Evolutionary conservation across 306 rosid genomes (phyloP), one percentile per base, ranked within the genome.

Genomic region (Dryas drummondii): DNA sequence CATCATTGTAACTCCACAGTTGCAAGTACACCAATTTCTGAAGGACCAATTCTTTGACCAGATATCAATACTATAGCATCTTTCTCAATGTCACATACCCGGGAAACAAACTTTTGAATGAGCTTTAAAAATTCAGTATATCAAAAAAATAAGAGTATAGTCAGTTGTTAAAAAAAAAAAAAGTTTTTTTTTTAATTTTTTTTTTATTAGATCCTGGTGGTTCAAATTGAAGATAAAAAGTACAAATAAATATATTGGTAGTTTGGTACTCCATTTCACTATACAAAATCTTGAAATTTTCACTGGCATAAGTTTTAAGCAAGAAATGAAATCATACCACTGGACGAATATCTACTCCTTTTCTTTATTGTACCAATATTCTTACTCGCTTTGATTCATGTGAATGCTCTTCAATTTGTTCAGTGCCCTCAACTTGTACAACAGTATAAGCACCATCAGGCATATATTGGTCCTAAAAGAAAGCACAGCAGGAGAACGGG

Each of bases 371-470:
- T 0, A 76, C 91, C 88, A 87, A 76, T 68, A 94, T 81, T 48
- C 72, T 84, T 15, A 91, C 94, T 65, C 81, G 66, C 83, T 86
- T 85, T 64, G 82, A 68, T 44, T 80, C 88, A 68, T 67, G 76
- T 0, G 70, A 72, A 72, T 15, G 72, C 66, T 53, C 70, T 57
- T 72, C 80, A 78, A 91, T 70, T 72, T 73, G 61, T 72, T 91
- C 84, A 19, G 98, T 94, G 84, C 91, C 86, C 87, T 94, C 98
- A 77, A 91, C 93, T 83, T 91, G 98, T 75, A 94, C 88, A 73
- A 94, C 98, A 11, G 98, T 96, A 88, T 94, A 97, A 47, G 97
- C 97, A 73, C 97, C 98, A 78, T 90, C 94, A 22, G 98, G 98
- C 22, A 22, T 22, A 22, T 64, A 94, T 94, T 27, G 97, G 98